Evolutionary conservation across 345 rosid genomes (phyloP), one percentile per base, ranked within the genome.

Genomic region (Aurinia saxatilis): DNA sequence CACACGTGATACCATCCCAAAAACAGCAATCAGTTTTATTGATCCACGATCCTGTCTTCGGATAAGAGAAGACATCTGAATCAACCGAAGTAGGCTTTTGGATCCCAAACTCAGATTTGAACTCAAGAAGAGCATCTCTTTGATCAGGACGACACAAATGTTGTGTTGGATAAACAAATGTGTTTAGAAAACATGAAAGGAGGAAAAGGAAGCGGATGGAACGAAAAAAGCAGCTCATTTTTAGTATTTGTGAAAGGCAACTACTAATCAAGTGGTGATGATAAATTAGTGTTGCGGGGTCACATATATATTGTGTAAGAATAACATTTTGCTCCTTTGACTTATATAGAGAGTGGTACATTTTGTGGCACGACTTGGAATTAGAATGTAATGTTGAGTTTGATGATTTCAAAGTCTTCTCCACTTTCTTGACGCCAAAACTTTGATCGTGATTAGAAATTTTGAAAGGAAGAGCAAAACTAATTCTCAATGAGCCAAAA

Each of bases 1-100:
- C 38, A 12, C 73, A 68, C 0, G 31, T 33, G 38, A 68, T 7
- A 1, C 66, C 73, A 0, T 50, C 21, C 67, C 73, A 68, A 12
- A 7, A 19, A 44, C 67, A 68, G 8, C 66, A 68, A 10, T 68
- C 73, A 33, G 13, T 52, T 8, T 4, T 52, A 1, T 42, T 31
- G 38, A 4, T 19, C 58, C 59, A 63, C 15, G 46, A 27, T 37
- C 25, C 2, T 23, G 57, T 61, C 18, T 36, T 37, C 1, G 9
- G 27, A 10, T 36, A 35, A 14, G 7, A 49, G 7, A 10, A 21
- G 4, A 4, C 3, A 29, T 11, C 10, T 8, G 13, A 9, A 50
- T 50, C 2, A 14, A 1, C 17, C 15, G 2, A 30, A 25, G 10
- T 10, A 0, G 18, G 10, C 1, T 14, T 48, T 5, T 7, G 7